Evolutionary conservation across 2,329 filamentous ascomycete genomes (phyloP), one percentile per base, ranked within the genome.

Genomic region (Cladosporium sp.): DNA sequence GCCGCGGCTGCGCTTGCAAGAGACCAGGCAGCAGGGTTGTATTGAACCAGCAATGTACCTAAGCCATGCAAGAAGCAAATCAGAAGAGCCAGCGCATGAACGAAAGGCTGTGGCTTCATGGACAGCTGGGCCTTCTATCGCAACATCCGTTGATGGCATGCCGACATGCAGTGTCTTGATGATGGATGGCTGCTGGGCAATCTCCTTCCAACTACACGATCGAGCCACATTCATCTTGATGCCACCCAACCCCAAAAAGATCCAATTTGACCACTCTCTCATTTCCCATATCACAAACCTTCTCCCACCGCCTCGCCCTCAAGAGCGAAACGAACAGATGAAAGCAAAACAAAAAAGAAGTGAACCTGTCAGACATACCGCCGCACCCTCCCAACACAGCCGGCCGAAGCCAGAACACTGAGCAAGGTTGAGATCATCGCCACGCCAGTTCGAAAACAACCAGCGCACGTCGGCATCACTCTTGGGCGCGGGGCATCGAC

Each of bases 21-120:
- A n/a, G 71, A 72, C 82, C 78, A 0, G 83, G 84, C 29, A n/a
- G 63, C 56, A 7, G 44, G 46, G 11, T 35, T 23, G 55, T 57
- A 56, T n/a, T 37, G 14, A 14, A 40, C 14, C 3, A n/a, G 37
- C 18, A 3, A 16, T 16, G 14, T 35, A 35, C 7, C 33, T n/a
- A n/a, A n/a, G n/a, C n/a, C 10, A 35, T 37, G 35, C 35, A 37
- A 37, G 35, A 16, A 37, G 5, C 37, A n/a, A 1, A 40, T 8
- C 35, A 40, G 12, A 14, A 5, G 35, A 40, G 35, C 14, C 12
- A 18, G 14, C 12, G 35, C 16, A 40, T 18, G 16, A 16, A 40
- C 7, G 37, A 18, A 44, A n/a, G 16, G n/a, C 3, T 18, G 12
- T 37, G 14, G 14, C 14, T 37, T 6, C 5, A 37, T 37, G 14